Evolutionary conservation across 805 yeast genomes (phyloP).

Genomic region (Lachancea lanzarotensis): DNA sequence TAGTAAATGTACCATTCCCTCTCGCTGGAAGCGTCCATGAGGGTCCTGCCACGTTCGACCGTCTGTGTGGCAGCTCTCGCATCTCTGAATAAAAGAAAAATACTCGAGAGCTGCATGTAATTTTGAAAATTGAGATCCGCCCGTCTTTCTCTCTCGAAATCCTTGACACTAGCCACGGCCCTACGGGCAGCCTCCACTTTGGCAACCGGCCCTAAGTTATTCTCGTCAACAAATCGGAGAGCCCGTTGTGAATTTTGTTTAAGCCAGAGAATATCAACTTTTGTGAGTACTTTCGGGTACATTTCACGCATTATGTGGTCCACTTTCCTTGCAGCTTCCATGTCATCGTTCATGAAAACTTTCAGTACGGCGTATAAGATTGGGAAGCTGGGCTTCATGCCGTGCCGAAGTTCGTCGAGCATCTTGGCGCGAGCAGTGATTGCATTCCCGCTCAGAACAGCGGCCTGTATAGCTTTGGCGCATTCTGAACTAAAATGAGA

Average conservation of each 20-base stretch:
- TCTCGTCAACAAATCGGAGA: constrained; percentile 1
- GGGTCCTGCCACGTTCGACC: constrained; percentile 7
- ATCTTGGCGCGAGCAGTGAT: constrained; percentile 13
- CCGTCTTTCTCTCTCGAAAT: constrained; percentile 14
- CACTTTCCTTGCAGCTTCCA: constrained; percentile 15
- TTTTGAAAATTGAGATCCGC: constrained; percentile 17
- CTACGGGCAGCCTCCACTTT: constrained; percentile 3
- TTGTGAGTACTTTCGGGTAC: constrained; percentile 17
- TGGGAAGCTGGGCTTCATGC: constrained; percentile 17
- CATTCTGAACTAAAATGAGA: constrained; percentile 10
- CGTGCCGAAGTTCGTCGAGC: constrained; percentile 19
- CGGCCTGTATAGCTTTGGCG: constrained; percentile 1
- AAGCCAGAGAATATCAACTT: constrained; percentile 22
- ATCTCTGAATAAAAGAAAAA: constrained; percentile 13
- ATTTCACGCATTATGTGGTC: constrained; percentile 15
- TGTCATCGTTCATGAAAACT: constrained; percentile 12
- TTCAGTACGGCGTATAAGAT: constrained; percentile 19
- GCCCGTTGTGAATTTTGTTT: constrained; percentile 11
- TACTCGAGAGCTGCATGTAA: constrained; percentile 19
- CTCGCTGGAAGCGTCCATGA: constrained; percentile 11
- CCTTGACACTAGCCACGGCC: constrained; percentile 8
- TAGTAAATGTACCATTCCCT: constrained; percentile 23
- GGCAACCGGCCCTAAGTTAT: not conserved
- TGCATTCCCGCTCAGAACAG: constrained; percentile 6
- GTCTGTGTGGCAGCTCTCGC: constrained; percentile 9